Base-by-base conservation (phyloP, 129 eudicot genomes). In the Arctium lappa region DNA sequence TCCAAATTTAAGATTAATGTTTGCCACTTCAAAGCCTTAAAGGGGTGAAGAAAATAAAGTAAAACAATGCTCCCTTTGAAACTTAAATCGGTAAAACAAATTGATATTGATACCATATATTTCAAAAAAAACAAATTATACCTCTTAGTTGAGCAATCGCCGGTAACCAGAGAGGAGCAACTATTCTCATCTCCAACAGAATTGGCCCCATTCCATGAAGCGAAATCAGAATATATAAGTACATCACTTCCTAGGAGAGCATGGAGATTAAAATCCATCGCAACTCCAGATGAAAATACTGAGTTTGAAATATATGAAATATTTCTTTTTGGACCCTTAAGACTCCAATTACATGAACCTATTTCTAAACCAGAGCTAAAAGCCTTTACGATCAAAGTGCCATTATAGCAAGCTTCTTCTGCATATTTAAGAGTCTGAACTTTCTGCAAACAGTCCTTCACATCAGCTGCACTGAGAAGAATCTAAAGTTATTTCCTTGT, bases 311-410 rank as follows among this genome's bases (percentile, higher is more conserved):
- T 70, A 82, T 85, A 87, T 11, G 87, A 78, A 73, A 89, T 75
- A 66, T 83, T 86, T 74, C 85, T 85, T 79, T 89, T 90, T n/a
- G 97, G 97, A 69, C 90, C 34, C 38, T 44, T 83, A 69, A 95
- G 81, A 75, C 78, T 82, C 99, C 99, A 95, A 86, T 95, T 95
- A 80, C 91, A 91, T 69, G 97, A 69, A 69, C 99, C 97, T 65
- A 95, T 88, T 77, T 91, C 99, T 65, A 92, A 85, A 79, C 99
- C 99, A 72, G 99, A 95, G 84, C 94, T 91, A 78, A 88, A 90
- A 65, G 97, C 97, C 85, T 87, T 88, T 36, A 95, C 73, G 10
- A 87, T 34, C 80, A 95, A 82, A n/a, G 78, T 86, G 31, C 97
- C 99, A 83, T 90, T 92, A 85, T 93, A 91, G 86, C 93, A 95